These are phyloP conservation scores for Schizosaccharomyces versatilis DNA, from an alignment of 1,139 yeast genomes.

Conservation along the genomic window DNA sequence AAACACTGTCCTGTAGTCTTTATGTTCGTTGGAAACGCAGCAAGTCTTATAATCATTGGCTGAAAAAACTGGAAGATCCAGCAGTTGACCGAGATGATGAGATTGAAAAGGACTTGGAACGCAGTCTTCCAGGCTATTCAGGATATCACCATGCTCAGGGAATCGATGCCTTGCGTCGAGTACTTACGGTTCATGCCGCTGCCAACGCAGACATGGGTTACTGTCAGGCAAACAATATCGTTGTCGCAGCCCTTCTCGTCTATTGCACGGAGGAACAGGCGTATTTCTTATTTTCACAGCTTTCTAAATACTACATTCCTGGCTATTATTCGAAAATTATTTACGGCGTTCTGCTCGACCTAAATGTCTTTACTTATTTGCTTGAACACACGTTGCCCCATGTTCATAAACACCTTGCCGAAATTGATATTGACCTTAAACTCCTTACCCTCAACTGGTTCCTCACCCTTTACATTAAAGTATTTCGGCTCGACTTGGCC, in stretches of 20 bases:
- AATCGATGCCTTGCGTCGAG: constrained; percentile 60
- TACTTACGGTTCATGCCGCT: constrained; percentile 87
- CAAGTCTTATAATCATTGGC: constrained; percentile 34
- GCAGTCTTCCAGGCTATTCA: constrained; percentile 87
- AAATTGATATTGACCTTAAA: constrained; percentile 68
- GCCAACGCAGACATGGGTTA: constrained; percentile 92
- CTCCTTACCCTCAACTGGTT: constrained; percentile 96
- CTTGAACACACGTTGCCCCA: constrained; percentile 81
- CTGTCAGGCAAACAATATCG: constrained; percentile 98
- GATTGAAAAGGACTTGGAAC: constrained; percentile 81
- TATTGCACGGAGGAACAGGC: constrained; percentile 90
- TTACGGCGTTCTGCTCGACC: constrained; percentile 91
- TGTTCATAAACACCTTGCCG: constrained; percentile 58
- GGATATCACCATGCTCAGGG: constrained; percentile 82
- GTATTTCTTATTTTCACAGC: constrained; percentile 68
- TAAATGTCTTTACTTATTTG: constrained; percentile 72
- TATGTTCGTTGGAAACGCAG: constrained; percentile 43
- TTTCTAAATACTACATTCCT: constrained; percentile 72
- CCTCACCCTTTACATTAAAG: constrained; percentile 63
- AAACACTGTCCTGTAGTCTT: constrained; percentile 69
- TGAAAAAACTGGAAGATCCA: constrained; percentile 39
- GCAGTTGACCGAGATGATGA: constrained; percentile 75
- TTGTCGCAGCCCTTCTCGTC: constrained; percentile 75
- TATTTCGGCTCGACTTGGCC: constrained; percentile 88
- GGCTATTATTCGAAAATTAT: constrained; percentile 93